A percentile compares a stretch with the other conserved stretches of the same genome.
phyloP scores from a whole-genome alignment of 768 basidiomycete species.

The Mycena crocata region DNA sequence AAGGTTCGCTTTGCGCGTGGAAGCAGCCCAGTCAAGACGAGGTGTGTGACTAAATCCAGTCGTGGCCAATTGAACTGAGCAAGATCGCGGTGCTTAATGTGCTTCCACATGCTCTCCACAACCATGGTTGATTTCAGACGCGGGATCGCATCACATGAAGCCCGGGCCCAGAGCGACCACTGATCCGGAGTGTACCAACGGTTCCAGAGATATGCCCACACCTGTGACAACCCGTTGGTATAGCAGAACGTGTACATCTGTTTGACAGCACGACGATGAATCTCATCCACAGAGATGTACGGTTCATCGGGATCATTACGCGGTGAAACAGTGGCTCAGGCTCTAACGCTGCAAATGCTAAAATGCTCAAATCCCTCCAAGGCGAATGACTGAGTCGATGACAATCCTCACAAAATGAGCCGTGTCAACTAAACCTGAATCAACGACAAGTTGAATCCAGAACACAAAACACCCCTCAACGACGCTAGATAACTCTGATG shows the following conservation, averaged over 20 bases:
- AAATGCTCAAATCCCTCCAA: too few species aligned
- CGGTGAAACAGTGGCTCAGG: too few species aligned
- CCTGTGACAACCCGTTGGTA: background rate
- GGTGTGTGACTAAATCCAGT: conserved; percentile 35
- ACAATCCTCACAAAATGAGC: too few species aligned
- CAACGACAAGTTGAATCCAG: too few species aligned
- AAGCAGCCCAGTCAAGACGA: conserved; percentile 17
- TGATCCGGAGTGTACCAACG: background rate
- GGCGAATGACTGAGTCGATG: too few species aligned
- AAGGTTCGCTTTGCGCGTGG: conserved; percentile 30
- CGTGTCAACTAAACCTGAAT: too few species aligned
- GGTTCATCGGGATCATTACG: conserved; percentile 19
- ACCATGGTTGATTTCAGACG: background rate
- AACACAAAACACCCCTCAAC: too few species aligned
- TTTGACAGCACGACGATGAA: background rate
- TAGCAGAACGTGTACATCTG: background rate
- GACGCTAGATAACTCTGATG: too few species aligned
- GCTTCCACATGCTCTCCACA: conserved; percentile 39
- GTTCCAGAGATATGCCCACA: background rate
- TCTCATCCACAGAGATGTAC: background rate
- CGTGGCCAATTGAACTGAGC: conserved; percentile 35
- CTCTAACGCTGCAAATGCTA: too few species aligned
- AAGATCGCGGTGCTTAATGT: conserved; percentile 38
- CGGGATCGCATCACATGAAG: background rate
- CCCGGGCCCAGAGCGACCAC: background rate